Conservation (phyloP, 2,329 filamentous ascomycete species). For the Penicillium sp. region DNA sequence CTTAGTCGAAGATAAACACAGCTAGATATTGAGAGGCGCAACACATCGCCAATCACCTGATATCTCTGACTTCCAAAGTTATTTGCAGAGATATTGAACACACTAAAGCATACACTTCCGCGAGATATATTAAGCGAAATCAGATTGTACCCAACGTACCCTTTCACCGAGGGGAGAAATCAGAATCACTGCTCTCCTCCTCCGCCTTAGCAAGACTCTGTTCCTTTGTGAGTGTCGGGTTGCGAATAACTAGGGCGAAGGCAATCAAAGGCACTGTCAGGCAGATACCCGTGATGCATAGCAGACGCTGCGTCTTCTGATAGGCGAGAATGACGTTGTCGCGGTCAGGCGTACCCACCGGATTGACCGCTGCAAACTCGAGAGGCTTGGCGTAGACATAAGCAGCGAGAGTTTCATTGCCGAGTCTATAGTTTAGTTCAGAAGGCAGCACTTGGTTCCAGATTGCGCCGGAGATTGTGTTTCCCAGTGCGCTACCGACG, state of each 20-base stretch:
- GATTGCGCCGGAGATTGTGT: constrained; percentile 53
- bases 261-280: constrained; percentile 40
- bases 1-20: neutral
- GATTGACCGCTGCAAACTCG: constrained; percentile 29
- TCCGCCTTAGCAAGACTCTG: constrained; percentile 40
- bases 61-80: neutral
- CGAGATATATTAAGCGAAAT: neutral
- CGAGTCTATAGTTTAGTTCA: constrained; percentile 35
- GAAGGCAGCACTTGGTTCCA: constrained; percentile 52
- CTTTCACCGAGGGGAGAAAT: neutral
- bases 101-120: no score
- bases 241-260: constrained; percentile 41
- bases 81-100: neutral
- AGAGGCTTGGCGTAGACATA: constrained; percentile 40
- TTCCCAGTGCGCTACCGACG: constrained; percentile 53
- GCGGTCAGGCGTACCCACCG: constrained; percentile 40
- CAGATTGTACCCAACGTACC: neutral
- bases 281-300: constrained; percentile 46
- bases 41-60: neutral
- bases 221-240: constrained; percentile 40
- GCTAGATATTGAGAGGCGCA: neutral
- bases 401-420: constrained; percentile 35
- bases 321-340: constrained; percentile 40
- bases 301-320: constrained; percentile 39
- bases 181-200: constrained; percentile 2